Evolutionary conservation across 192 early-diverging fungal genomes (phyloP).

Genomic region (Rhizoclosmatium globosum): DNA sequence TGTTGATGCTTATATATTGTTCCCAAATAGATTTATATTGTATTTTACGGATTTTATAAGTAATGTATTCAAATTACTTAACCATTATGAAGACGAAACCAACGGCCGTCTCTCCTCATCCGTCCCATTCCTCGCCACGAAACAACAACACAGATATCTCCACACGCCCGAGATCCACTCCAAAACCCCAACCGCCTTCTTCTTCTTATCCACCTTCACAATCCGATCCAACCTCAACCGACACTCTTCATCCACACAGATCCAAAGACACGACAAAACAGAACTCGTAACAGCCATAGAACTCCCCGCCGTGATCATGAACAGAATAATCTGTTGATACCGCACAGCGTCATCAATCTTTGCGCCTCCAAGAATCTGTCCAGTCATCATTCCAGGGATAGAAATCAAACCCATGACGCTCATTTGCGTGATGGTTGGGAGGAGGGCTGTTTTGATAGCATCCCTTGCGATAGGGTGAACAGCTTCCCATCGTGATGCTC

Average conservation of each 20-base stretch:
- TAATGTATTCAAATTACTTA: no score
- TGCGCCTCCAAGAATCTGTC: constrained; percentile 86
- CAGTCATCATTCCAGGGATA: constrained; percentile 87
- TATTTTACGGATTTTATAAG: no score
- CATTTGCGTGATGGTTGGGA: constrained; percentile 84
- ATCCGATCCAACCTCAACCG: constrained; percentile 46
- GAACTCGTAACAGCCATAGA: constrained; percentile 56
- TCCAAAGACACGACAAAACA: constrained; percentile 20
- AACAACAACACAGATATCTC: no score
- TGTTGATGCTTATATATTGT: no score
- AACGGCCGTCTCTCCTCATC: no score
- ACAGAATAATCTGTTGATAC: constrained; percentile 87
- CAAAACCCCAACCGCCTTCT: not conserved
- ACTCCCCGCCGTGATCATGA: constrained; percentile 82
- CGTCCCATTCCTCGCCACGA: no score
- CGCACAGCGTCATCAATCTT: constrained; percentile 79
- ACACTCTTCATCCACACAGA: constrained; percentile 39
- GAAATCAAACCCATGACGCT: constrained; percentile 84
- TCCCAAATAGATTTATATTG: no score
- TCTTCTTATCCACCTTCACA: not conserved
- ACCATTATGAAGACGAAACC: no score
- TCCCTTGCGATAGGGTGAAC: constrained; percentile 75
- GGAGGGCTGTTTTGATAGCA: constrained; percentile 74
- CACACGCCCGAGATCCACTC: not conserved
- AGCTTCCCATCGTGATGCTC: constrained; percentile 84